Conservation (phyloP, 2,329 filamentous ascomycete species). For the Gliomastix tumulicola region DNA sequence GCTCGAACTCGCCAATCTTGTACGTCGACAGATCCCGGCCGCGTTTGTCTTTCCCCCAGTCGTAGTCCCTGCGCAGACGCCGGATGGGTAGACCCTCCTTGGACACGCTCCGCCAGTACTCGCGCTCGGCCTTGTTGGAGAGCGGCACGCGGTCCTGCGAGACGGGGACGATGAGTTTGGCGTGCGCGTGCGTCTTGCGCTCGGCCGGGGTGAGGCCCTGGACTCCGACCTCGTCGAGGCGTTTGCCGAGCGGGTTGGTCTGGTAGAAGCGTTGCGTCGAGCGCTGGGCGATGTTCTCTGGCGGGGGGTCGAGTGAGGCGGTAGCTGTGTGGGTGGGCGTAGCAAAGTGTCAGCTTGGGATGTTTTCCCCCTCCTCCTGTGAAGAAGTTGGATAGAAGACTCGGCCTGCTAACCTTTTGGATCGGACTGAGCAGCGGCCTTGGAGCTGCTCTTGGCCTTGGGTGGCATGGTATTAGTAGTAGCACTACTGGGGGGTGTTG, state of each 20-base stretch:
- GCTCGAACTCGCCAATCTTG: conserved; percentile 35
- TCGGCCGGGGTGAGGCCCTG: conserved; percentile 38
- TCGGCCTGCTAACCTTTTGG: conserved; percentile 15
- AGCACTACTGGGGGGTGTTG: too few relatives aligned
- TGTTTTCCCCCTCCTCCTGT: too few relatives aligned
- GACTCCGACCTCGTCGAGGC: conserved; percentile 35
- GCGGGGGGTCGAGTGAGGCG: conserved; percentile 21
- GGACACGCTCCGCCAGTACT: conserved; percentile 50
- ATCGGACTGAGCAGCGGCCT: conserved; percentile 14
- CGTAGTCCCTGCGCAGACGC: conserved; percentile 26
- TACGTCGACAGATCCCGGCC: conserved; percentile 44
- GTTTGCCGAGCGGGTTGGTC: conserved; percentile 41
- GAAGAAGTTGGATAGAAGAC: too few relatives aligned
- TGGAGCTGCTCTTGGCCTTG: conserved; percentile 26
- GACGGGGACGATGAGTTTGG: conserved; percentile 35
- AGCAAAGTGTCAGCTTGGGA: background rate
- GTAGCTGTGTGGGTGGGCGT: background rate
- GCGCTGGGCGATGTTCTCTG: conserved; percentile 41
- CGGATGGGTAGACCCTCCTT: conserved; percentile 45
- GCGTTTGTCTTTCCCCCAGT: conserved; percentile 44
- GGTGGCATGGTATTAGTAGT: conserved; percentile 22
- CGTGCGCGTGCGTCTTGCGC: conserved; percentile 39
- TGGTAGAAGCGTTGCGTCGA: conserved; percentile 38
- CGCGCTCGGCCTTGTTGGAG: conserved; percentile 43
- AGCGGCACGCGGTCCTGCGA: conserved; percentile 24